phyloP scores from a whole-genome alignment of 345 rosid species.

The Odontarrhena argentea region DNA sequence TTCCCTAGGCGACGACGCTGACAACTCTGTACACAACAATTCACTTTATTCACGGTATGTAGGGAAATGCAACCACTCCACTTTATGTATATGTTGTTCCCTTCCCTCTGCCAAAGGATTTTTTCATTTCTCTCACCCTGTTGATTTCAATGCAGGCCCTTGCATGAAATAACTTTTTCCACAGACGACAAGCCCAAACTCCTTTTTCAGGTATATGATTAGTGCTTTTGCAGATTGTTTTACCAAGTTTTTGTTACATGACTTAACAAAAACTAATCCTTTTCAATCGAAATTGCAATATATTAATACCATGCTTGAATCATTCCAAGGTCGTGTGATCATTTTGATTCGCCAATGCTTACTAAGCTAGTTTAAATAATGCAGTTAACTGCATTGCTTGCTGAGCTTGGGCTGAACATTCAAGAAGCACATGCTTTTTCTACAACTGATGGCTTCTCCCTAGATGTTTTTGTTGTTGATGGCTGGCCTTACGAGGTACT shows the following conservation, averaged over 20 bases:
- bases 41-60: constrained; percentile 63
- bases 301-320: background rate
- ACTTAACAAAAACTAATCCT: constrained; percentile 7
- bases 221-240: constrained; percentile 16
- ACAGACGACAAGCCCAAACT: constrained; percentile 94
- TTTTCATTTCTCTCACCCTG: constrained; percentile 1
- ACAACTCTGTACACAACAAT: constrained; percentile 78
- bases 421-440: constrained; percentile 99
- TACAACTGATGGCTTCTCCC: constrained; percentile 86
- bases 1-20: constrained; percentile 56
- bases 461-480: constrained; percentile 98
- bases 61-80: background rate
- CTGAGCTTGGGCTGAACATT: constrained; percentile 92
- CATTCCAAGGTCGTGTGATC: constrained; percentile 6
- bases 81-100: background rate
- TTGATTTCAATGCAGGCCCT: constrained; percentile 59
- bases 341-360: constrained; percentile 15
- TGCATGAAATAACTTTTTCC: constrained; percentile 96
- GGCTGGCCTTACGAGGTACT: constrained; percentile 99
- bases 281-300: background rate
- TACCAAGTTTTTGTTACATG: constrained; percentile 18
- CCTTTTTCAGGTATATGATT: constrained; percentile 79
- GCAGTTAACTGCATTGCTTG: constrained; percentile 88
- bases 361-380: constrained; percentile 37
- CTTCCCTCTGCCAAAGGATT: background rate